Evolutionary conservation across 2,329 filamentous ascomycete genomes (phyloP).

Genomic region (Penicillium sp.): DNA sequence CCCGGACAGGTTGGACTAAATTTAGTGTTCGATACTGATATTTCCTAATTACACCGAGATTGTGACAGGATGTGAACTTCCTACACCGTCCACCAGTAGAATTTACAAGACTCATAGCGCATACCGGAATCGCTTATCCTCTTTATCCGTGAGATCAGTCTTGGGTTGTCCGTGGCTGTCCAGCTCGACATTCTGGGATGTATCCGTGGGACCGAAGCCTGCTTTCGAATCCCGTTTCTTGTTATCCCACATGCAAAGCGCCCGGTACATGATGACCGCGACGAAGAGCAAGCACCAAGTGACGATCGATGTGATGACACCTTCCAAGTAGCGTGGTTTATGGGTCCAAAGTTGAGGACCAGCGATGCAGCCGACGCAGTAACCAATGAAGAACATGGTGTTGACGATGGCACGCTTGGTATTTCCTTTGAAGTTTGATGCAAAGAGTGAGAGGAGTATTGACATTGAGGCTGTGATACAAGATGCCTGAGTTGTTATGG

Average conservation of each 20-base stretch:
- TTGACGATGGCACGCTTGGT: slow-evolving; percentile 47
- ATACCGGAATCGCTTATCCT: slow-evolving; percentile 12
- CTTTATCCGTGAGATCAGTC: slow-evolving; percentile 12
- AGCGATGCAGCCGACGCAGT: slow-evolving; percentile 45
- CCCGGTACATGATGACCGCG: slow-evolving; percentile 12
- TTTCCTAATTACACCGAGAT: too few relatives aligned
- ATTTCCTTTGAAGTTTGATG: slow-evolving; percentile 50
- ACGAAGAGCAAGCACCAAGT: slow-evolving; percentile 17
- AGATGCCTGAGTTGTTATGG: slow-evolving; percentile 28
- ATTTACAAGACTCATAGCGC: too few relatives aligned
- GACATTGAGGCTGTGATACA: slow-evolving; percentile 43
- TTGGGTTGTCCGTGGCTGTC: slow-evolving; percentile 12
- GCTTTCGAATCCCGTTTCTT: slow-evolving; percentile 11
- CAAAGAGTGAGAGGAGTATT: slow-evolving; percentile 42
- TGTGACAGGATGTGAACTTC: too few relatives aligned
- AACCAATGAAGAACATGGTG: slow-evolving; percentile 48
- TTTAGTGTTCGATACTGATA: too few relatives aligned
- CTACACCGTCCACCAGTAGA: too few relatives aligned
- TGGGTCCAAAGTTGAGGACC: slow-evolving; percentile 46
- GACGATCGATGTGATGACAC: slow-evolving; percentile 41
- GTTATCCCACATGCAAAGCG: slow-evolving; percentile 13
- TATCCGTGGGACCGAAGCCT: background rate
- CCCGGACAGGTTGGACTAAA: too few relatives aligned
- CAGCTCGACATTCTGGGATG: slow-evolving; percentile 6
- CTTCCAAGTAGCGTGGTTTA: slow-evolving; percentile 43